phyloP scores from a whole-genome alignment of 768 basidiomycete species.

The Agaricus blazei region DNA sequence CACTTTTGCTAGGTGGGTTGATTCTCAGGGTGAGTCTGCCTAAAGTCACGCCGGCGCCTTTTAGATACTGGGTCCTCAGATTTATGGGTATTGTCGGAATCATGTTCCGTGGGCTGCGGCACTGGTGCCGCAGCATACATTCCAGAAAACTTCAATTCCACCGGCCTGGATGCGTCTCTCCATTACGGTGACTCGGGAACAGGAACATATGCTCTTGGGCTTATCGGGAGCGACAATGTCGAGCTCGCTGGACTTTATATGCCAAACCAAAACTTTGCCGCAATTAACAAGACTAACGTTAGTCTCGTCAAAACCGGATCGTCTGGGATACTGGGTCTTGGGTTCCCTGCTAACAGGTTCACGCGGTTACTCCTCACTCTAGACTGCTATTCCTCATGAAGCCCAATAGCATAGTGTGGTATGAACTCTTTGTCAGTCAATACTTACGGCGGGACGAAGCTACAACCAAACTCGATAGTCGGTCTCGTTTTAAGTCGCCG shows the following conservation, averaged over 20 bases:
- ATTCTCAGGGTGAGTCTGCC: background rate
- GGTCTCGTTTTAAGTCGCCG: conserved; percentile 15
- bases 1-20: conserved; percentile 56
- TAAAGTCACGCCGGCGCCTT: background rate
- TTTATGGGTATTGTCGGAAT: conserved; percentile 64
- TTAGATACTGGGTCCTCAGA: conserved; percentile 78
- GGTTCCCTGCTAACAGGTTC: conserved; percentile 71
- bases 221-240: conserved; percentile 55
- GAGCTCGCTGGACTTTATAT: conserved; percentile 48
- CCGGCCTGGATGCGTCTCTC: conserved; percentile 42
- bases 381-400: background rate
- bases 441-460: background rate
- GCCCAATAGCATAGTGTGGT: conserved; percentile 40
- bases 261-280: conserved; percentile 53
- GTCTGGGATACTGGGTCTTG: conserved; percentile 69
- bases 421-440: conserved; percentile 25
- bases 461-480: background rate
- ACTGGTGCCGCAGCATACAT: conserved; percentile 43
- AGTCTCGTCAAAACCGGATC: conserved; percentile 50
- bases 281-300: conserved; percentile 67
- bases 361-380: conserved; percentile 2
- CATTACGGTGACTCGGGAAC: conserved; percentile 70
- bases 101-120: conserved; percentile 41
- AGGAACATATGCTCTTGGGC: conserved; percentile 62
- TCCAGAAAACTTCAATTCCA: conserved; percentile 41